Conservation (phyloP, 1,284 basidiomycete species). For the Ceraceosorus guamensis region DNA sequence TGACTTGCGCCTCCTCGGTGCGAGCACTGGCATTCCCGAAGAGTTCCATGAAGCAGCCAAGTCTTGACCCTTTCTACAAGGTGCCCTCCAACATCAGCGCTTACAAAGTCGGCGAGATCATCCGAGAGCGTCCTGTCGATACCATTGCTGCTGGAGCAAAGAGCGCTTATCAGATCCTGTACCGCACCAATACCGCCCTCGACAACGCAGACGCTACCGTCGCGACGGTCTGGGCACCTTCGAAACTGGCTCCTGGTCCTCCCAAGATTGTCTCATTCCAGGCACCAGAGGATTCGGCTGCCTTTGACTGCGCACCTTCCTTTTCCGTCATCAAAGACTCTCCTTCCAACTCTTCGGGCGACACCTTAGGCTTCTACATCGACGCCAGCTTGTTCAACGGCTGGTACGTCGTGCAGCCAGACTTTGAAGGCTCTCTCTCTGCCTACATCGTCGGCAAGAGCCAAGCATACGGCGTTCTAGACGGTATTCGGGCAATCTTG, state of each 20-base stretch:
- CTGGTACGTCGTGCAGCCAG: slow-evolving; percentile 8
- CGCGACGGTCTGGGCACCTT: slow-evolving; percentile 10
- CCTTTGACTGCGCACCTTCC: slow-evolving; percentile 4
- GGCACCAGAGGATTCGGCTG: slow-evolving; percentile 7
- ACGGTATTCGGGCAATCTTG: slow-evolving; percentile 6
- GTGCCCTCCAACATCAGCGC: too few species aligned
- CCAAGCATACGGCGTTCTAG: slow-evolving; percentile 9
- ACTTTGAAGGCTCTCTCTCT: slow-evolving; percentile 10
- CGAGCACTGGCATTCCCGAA: too few species aligned
- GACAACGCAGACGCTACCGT: slow-evolving; percentile 10
- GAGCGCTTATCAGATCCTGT: slow-evolving; percentile 8
- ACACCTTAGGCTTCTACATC: background rate
- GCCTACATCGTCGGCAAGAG: slow-evolving; percentile 10
- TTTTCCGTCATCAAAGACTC: slow-evolving; percentile 8
- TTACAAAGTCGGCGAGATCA: too few species aligned
- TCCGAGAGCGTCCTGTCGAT: too few species aligned
- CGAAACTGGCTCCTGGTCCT: background rate
- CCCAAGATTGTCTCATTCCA: slow-evolving; percentile 5
- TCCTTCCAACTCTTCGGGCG: too few species aligned
- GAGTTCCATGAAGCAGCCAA: too few species aligned
- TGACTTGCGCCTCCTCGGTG: too few species aligned
- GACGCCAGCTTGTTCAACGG: slow-evolving; percentile 2
- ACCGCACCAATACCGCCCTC: slow-evolving; percentile 4
- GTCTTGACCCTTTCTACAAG: too few species aligned
- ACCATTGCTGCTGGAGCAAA: too few species aligned